Conservation (phyloP, 225 moss, liverwort and hornwort genomes). For the Polytrichum formosum region DNA sequence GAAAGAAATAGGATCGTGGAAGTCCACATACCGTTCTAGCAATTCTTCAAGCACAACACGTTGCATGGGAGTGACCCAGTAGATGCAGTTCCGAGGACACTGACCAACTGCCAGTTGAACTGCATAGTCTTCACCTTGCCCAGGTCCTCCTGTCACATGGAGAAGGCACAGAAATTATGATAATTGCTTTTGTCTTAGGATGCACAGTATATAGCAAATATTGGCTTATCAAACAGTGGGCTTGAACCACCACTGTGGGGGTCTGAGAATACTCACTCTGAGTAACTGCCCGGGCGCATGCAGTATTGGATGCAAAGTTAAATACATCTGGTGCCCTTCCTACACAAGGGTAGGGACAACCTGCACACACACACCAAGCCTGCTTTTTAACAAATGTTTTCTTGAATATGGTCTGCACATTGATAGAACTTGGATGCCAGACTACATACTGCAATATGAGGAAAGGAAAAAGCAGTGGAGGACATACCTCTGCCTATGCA, state of each 20-base stretch:
- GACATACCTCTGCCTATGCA: constrained; percentile 87
- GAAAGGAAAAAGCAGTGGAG: too few relatives aligned
- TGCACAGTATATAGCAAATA: too few relatives aligned
- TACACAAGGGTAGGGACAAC: constrained; percentile 86
- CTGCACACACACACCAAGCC: constrained; percentile 24
- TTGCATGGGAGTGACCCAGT: constrained; percentile 83
- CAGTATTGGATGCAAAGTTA: constrained; percentile 74
- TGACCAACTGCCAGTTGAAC: constrained; percentile 96
- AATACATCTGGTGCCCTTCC: constrained; percentile 79
- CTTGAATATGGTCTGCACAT: too few relatives aligned
- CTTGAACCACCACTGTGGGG: not conserved
- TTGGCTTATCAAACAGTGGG: too few relatives aligned
- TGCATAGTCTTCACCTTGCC: constrained; percentile 71
- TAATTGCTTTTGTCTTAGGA: not conserved
- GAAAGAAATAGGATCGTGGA: not conserved
- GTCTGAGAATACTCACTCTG: constrained; percentile 39
- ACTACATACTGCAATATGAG: too few relatives aligned
- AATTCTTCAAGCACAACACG: constrained; percentile 65
- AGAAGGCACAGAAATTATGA: not conserved
- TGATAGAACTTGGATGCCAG: too few relatives aligned
- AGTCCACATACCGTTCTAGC: constrained; percentile 37
- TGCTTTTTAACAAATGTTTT: too few relatives aligned
- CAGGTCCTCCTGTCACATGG: constrained; percentile 43
- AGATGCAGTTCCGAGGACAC: constrained; percentile 93
- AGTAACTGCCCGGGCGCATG: constrained; percentile 72